phyloP scores from a whole-genome alignment of 768 basidiomycete species.

The Amanita polypyramis region DNA sequence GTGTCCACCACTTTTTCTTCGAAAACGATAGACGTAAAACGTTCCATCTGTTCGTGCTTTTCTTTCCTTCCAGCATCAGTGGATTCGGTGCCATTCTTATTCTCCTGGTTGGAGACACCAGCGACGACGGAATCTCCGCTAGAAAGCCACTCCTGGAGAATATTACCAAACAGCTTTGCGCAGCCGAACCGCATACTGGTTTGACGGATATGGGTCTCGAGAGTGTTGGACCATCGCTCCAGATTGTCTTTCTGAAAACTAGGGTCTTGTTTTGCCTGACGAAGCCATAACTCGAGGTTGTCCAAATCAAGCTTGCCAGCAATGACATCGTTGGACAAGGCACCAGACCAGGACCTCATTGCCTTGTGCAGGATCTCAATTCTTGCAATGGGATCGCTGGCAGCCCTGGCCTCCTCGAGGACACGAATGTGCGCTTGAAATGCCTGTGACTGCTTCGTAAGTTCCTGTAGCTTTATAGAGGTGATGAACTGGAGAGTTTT shows the following conservation, averaged over 20 bases:
- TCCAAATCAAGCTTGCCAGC: constrained; percentile 18
- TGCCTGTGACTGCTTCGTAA: constrained; percentile 27
- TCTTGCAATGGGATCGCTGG: constrained; percentile 16
- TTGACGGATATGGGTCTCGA: constrained; percentile 29
- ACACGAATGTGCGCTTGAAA: constrained; percentile 22
- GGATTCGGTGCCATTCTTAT: constrained; percentile 7
- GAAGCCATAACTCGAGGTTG: constrained; percentile 26
- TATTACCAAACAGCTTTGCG: constrained; percentile 29
- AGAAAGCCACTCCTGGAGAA: constrained; percentile 33
- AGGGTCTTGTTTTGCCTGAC: constrained; percentile 30
- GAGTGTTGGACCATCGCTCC: constrained; percentile 24
- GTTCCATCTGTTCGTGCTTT: constrained; percentile 30
- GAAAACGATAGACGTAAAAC: constrained; percentile 30
- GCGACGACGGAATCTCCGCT: constrained; percentile 28
- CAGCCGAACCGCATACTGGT: constrained; percentile 26
- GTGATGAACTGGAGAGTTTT: constrained; percentile 35
- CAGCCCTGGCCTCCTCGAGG: constrained; percentile 17
- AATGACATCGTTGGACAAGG: constrained; percentile 16
- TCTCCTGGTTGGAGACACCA: constrained; percentile 8
- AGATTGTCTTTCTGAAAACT: constrained; percentile 25
- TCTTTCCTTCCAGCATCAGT: constrained; percentile 29
- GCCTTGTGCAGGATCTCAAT: constrained; percentile 24
- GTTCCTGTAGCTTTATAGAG: constrained; percentile 30
- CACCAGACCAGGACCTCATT: constrained; percentile 25
- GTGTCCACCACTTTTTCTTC: constrained; percentile 24